Percentiles rank a stretch among this genome's conserved stretches.
Conservation (phyloP, 495 filamentous ascomycete species). For the Jackrogersella minutella region DNA sequence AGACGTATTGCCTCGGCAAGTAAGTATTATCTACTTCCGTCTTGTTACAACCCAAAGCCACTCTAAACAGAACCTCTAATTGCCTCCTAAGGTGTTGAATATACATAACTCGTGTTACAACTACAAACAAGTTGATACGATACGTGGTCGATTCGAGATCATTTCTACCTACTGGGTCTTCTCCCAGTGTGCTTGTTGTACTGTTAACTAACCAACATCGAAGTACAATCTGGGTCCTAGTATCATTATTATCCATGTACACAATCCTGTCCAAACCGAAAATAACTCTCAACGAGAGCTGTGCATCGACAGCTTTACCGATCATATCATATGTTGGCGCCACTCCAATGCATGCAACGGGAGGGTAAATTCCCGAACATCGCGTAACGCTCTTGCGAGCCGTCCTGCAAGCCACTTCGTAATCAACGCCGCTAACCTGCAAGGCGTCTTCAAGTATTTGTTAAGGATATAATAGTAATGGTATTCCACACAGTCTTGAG, state of each 20-base stretch:
- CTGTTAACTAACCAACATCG: neutral
- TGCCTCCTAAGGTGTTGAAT: neutral
- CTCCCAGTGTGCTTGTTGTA: neutral
- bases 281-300: neutral
- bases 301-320: neutral
- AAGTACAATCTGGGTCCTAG: neutral
- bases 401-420: conserved; percentile 13
- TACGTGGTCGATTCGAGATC: neutral
- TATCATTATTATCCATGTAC: neutral
- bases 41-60: neutral
- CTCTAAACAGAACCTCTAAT: neutral
- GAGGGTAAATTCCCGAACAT: conserved; percentile 4
- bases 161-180: neutral
- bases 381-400: conserved; percentile 9
- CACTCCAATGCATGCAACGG: conserved; percentile 1
- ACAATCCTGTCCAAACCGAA: neutral
- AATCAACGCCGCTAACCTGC: neutral
- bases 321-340: neutral
- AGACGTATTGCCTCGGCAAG: too few relatives aligned
- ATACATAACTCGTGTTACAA: neutral
- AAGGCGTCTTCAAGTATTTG: neutral
- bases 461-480: neutral
- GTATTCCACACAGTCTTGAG: too few relatives aligned
- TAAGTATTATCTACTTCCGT: neutral
- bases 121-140: neutral